phyloP scores from a whole-genome alignment of 371 early-diverging fungal species.

The Mucor plumbeus region DNA sequence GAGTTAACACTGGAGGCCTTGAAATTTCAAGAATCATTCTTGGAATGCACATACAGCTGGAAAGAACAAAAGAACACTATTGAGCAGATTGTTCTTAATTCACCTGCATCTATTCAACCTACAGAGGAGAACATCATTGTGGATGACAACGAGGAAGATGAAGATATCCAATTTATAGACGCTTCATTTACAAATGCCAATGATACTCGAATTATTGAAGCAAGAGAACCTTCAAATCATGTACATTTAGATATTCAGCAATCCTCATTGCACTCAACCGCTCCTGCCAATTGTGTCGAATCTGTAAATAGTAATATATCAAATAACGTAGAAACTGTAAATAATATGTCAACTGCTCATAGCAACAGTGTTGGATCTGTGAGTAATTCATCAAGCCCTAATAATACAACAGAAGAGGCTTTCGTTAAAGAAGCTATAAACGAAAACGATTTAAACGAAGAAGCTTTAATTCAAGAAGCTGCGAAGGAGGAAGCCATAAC shows the following conservation, averaged over 20 bases:
- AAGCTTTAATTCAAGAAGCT: not conserved
- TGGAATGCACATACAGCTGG: constrained; percentile 40
- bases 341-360: not conserved
- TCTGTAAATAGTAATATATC: not conserved
- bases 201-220: not conserved
- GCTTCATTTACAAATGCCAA: not conserved
- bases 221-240: not conserved
- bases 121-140: not conserved
- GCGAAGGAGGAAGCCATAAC: not conserved
- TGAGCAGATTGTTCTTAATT: not conserved
- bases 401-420: not conserved
- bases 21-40: constrained; percentile 46
- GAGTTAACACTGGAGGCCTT: constrained; percentile 43
- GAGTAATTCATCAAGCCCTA: not conserved
- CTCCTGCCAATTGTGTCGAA: not conserved
- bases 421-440: too few relatives aligned
- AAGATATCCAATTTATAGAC: constrained; percentile 25
- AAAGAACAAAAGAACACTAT: constrained; percentile 4
- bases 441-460: not conserved
- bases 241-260: constrained; percentile 13
- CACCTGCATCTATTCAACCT: not conserved
- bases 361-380: not conserved
- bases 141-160: constrained; percentile 25
- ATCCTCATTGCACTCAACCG: constrained; percentile 1
- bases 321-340: not conserved